Evolutionary conservation across 352 stramenopile species (phyloP).

Genomic region (Phytophthora constricta): DNA sequence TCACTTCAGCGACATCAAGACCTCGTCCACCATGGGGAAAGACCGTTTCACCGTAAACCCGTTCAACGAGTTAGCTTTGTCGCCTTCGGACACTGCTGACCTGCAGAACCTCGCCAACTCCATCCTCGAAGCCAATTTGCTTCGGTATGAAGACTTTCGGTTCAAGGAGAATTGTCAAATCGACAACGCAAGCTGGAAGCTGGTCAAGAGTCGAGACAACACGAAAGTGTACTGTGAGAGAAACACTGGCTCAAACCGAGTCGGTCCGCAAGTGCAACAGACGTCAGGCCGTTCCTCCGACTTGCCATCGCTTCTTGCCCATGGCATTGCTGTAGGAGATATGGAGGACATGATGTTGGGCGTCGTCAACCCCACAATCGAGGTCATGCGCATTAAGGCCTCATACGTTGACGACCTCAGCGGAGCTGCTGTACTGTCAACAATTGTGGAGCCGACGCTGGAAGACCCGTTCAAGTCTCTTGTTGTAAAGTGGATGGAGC

Average conservation of each 20-base stretch:
- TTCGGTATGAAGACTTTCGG: conserved; percentile 42
- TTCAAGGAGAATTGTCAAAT: conserved; percentile 37
- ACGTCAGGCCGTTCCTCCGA: conserved; percentile 21
- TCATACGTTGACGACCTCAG: conserved; percentile 57
- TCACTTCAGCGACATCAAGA: not conserved
- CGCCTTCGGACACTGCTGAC: conserved; percentile 31
- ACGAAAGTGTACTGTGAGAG: conserved; percentile 38
- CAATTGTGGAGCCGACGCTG: conserved; percentile 42
- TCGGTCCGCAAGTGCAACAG: conserved; percentile 21
- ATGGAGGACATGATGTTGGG: conserved; percentile 69
- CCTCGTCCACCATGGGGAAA: conserved; percentile 23
- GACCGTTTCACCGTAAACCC: conserved; percentile 42
- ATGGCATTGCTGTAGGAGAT: conserved; percentile 43
- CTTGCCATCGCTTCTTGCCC: conserved; percentile 34
- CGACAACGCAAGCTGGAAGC: conserved; percentile 37
- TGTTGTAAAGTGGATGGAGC: conserved; percentile 62
- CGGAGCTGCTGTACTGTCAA: conserved; percentile 50
- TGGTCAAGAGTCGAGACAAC: conserved; percentile 41
- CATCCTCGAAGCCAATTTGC: conserved; percentile 40
- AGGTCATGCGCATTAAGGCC: conserved; percentile 55
- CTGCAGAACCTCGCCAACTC: conserved; percentile 32
- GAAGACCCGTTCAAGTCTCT: conserved; percentile 62
- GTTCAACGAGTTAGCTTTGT: conserved; percentile 38
- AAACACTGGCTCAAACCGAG: conserved; percentile 18
- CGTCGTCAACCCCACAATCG: conserved; percentile 51